These are phyloP conservation scores for Pseudogymnoascus pannorum DNA, from an alignment of 2,329 filamentous ascomycete genomes.

Conservation along the genomic window DNA sequence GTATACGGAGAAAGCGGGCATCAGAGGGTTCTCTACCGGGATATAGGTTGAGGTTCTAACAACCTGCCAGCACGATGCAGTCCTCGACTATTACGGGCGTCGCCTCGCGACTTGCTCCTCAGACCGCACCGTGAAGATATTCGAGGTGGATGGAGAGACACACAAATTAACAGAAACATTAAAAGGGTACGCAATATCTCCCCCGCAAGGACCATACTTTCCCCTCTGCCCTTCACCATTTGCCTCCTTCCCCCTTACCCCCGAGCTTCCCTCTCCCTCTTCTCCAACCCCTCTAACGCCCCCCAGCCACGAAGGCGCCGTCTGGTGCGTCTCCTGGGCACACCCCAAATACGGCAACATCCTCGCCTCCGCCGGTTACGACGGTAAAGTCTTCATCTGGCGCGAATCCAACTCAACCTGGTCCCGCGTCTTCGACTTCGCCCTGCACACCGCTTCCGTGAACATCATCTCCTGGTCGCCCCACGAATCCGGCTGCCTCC, in stretches of 20 bases:
- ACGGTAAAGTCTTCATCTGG: constrained; percentile 98
- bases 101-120: constrained; percentile 95
- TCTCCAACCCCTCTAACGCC: constrained; percentile 16
- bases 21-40: not conserved
- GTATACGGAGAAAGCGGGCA: not conserved
- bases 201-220: not conserved
- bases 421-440: constrained; percentile 88
- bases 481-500: constrained; percentile 87
- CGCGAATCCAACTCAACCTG: constrained; percentile 69
- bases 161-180: constrained; percentile 88
- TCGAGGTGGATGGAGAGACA: constrained; percentile 89
- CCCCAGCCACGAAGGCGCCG: constrained; percentile 82
- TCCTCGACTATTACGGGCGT: constrained; percentile 96
- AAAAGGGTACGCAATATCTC: constrained; percentile 62
- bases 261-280: not conserved
- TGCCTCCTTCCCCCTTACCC: not conserved
- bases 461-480: constrained; percentile 98
- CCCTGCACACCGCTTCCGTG: constrained; percentile 88
- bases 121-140: constrained; percentile 98
- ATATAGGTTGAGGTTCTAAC: constrained; percentile 18
- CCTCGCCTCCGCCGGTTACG: constrained; percentile 88
- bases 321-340: constrained; percentile 97
- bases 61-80: constrained; percentile 74
- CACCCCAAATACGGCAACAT: constrained; percentile 99
- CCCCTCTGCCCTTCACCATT: not conserved